Evolutionary conservation across 257 asterid species (phyloP).

Genomic region (Solanum pinnatisectum): DNA sequence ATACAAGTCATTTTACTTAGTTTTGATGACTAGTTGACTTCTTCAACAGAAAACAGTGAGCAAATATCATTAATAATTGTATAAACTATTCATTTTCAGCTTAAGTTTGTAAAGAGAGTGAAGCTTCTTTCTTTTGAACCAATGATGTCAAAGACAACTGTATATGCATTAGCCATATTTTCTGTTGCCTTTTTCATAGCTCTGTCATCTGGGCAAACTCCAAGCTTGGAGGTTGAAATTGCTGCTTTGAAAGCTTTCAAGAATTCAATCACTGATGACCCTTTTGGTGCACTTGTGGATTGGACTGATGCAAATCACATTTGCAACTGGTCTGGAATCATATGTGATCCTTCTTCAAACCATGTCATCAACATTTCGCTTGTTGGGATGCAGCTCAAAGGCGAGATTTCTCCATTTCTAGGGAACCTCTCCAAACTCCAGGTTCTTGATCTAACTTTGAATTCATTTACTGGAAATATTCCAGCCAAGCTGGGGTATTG

Average conservation of each 20-base stretch:
- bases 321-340: conserved; percentile 76
- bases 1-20: not conserved
- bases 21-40: not conserved
- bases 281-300: conserved; percentile 31
- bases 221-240: conserved; percentile 17
- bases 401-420: conserved; percentile 44
- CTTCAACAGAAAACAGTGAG: not conserved
- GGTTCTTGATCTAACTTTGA: conserved; percentile 62
- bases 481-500: conserved; percentile 45
- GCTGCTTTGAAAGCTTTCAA: conserved; percentile 62
- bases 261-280: conserved; percentile 36
- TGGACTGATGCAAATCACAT: conserved; percentile 44
- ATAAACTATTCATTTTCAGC: not conserved
- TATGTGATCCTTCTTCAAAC: conserved; percentile 26
- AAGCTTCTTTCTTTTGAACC: not conserved
- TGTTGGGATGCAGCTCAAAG: conserved; percentile 35
- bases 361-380: conserved; percentile 47
- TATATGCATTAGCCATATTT: conserved; percentile 10
- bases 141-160: conserved; percentile 8
- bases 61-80: not conserved
- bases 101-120: not conserved
- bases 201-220: conserved; percentile 8
- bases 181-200: conserved; percentile 14
- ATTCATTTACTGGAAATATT: conserved; percentile 52
- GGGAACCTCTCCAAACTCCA: conserved; percentile 68